These are phyloP conservation scores for Xylaria acuta DNA, from an alignment of 495 filamentous ascomycete genomes.

Conservation along the genomic window DNA sequence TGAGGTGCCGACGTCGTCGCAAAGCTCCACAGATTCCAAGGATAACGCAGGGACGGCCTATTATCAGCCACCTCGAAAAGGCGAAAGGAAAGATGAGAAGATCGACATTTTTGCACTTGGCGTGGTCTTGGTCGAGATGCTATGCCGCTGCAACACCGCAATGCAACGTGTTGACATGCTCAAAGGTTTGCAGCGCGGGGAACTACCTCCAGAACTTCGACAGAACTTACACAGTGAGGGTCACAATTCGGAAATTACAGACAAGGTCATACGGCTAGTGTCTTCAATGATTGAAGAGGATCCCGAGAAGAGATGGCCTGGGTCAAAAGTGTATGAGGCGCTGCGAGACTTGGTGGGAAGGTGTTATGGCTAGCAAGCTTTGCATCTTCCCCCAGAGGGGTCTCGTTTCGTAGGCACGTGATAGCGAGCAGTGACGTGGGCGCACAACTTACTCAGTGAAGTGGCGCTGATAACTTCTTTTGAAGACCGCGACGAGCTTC, in stretches of 20 bases:
- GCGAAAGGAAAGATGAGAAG: slow-evolving; percentile 55
- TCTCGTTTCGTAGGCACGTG: neutral
- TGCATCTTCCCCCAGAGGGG: neutral
- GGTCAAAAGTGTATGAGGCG: slow-evolving; percentile 29
- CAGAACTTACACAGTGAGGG: slow-evolving; percentile 34
- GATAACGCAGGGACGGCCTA: slow-evolving; percentile 35
- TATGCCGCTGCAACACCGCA: slow-evolving; percentile 58
- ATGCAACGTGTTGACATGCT: slow-evolving; percentile 62
- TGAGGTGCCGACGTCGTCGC: slow-evolving; percentile 27
- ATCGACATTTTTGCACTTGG: slow-evolving; percentile 62
- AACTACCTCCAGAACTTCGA: slow-evolving; percentile 26
- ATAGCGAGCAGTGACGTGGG: neutral
- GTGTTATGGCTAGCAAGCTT: slow-evolving; percentile 11
- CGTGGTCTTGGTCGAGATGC: slow-evolving; percentile 59
- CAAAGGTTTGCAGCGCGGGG: slow-evolving; percentile 48
- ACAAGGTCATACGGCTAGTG: slow-evolving; percentile 51
- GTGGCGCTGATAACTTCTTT: neutral
- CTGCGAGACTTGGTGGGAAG: slow-evolving; percentile 28
- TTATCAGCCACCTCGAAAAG: slow-evolving; percentile 35
- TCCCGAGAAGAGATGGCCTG: slow-evolving; percentile 49
- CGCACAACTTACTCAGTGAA: neutral
- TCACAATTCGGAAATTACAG: slow-evolving; percentile 43
- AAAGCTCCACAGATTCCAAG: slow-evolving; percentile 7
- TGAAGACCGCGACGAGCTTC: neutral
- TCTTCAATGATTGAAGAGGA: slow-evolving; percentile 55